These are phyloP conservation scores for Colletotrichum sojae DNA, from an alignment of 2,329 filamentous ascomycete genomes.

Conservation along the genomic window DNA sequence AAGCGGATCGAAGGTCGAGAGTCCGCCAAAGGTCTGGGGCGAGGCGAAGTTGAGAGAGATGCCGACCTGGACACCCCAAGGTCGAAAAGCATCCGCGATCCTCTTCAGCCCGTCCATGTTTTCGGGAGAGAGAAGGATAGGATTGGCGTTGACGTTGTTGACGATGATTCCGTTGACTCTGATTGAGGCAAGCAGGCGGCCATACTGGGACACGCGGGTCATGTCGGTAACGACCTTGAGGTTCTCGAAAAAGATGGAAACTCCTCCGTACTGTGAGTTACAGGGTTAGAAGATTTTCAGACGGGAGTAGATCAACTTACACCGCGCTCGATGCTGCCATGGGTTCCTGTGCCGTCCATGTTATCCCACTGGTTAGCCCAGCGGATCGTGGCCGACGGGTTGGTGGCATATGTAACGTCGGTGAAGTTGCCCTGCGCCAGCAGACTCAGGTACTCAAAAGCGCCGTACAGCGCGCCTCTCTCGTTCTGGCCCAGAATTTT, in stretches of 20 bases:
- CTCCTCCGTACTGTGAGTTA: conserved; percentile 66
- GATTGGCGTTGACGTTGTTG: conserved; percentile 82
- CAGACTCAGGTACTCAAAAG: conserved; percentile 77
- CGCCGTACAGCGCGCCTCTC: conserved; percentile 77
- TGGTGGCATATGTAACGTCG: conserved; percentile 59
- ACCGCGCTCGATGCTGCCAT: conserved; percentile 75
- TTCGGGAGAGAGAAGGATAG: conserved; percentile 64
- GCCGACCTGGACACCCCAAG: conserved; percentile 76
- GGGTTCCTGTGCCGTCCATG: conserved; percentile 60
- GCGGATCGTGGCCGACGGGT: conserved; percentile 72
- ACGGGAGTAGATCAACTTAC: conserved; percentile 9
- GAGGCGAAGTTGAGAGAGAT: conserved; percentile 79
- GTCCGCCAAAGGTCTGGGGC: conserved; percentile 68
- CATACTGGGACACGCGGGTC: conserved; percentile 73
- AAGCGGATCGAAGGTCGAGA: conserved; percentile 76
- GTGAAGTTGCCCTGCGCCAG: conserved; percentile 71
- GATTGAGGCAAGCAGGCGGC: conserved; percentile 76
- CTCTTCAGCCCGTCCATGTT: conserved; percentile 74
- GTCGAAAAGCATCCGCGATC: conserved; percentile 76
- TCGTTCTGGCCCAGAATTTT: conserved; percentile 76
- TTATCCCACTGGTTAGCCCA: conserved; percentile 85
- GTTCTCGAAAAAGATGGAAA: conserved; percentile 77
- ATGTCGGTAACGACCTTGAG: conserved; percentile 70
- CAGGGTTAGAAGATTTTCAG: not conserved
- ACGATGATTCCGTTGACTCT: conserved; percentile 76